These are phyloP conservation scores for Teratosphaeria viscida DNA, from an alignment of 2,329 filamentous ascomycete genomes.

Conservation along the genomic window DNA sequence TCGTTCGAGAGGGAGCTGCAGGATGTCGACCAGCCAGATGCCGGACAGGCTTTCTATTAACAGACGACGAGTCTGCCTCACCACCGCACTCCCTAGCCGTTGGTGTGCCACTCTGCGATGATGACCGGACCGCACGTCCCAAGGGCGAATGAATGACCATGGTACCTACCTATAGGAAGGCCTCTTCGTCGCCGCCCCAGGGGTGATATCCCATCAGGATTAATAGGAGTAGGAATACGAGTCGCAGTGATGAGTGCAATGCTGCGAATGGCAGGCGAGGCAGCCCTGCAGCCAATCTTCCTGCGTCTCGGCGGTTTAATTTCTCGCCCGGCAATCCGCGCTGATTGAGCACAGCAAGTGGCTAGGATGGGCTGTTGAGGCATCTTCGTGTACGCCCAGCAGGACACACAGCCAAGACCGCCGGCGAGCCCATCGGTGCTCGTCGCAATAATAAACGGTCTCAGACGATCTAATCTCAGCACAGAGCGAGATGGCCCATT, in stretches of 20 bases:
- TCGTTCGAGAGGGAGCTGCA: too few species aligned
- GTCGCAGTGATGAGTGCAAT: not conserved
- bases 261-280: not conserved
- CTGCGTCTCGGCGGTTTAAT: not conserved
- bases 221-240: too few species aligned
- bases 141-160: too few species aligned
- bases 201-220: too few species aligned
- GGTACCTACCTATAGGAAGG: too few species aligned
- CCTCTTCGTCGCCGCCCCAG: too few species aligned
- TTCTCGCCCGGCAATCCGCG: not conserved
- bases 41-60: too few species aligned
- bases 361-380: not conserved
- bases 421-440: not conserved
- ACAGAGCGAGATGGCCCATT: not conserved
- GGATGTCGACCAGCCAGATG: too few species aligned
- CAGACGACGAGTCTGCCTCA: too few species aligned
- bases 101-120: too few species aligned
- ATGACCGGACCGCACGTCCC: too few species aligned
- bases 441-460: not conserved
- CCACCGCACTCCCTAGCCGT: too few species aligned
- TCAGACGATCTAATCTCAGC: not conserved
- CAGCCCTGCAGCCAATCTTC: not conserved
- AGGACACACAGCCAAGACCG: not conserved
- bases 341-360: not conserved
- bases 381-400: not conserved